A percentile compares a stretch with the other conserved stretches of the same genome.
phyloP scores from a whole-genome alignment of 805 yeast species.

The Zygoascus bituminiphila region DNA sequence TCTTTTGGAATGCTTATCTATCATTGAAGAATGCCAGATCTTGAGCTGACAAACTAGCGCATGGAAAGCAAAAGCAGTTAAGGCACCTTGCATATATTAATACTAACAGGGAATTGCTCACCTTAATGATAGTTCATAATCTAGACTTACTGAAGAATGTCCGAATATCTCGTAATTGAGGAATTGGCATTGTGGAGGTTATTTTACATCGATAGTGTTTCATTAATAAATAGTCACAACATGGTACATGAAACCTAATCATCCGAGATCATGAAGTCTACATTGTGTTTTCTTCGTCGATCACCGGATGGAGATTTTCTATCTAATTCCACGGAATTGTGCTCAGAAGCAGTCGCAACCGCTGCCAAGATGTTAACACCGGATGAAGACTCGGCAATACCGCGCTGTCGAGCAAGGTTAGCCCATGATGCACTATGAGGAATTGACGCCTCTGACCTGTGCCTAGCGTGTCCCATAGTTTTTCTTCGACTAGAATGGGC shows the following conservation, averaged over 20 bases:
- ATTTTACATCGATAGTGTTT: not conserved
- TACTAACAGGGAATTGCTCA: too few relatives aligned
- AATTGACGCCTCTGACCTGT: constrained; percentile 18
- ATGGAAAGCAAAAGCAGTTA: too few relatives aligned
- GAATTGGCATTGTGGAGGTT: too few relatives aligned
- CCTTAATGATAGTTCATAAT: too few relatives aligned
- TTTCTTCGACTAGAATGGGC: constrained; percentile 7
- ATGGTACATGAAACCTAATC: not conserved
- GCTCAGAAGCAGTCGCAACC: constrained; percentile 13
- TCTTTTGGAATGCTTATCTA: constrained; percentile 88
- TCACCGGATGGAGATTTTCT: constrained; percentile 8
- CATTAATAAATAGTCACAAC: constrained; percentile 1
- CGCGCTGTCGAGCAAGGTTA: not conserved
- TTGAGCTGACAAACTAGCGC: too few relatives aligned
- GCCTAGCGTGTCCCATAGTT: constrained; percentile 16
- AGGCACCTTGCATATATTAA: not conserved
- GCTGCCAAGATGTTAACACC: constrained; percentile 14
- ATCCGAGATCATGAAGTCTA: constrained; percentile 19
- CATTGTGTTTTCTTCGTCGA: constrained; percentile 17
- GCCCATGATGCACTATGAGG: constrained; percentile 9
- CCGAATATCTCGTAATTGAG: too few relatives aligned
- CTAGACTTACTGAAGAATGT: too few relatives aligned
- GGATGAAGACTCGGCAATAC: constrained; percentile 1
- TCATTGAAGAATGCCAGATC: constrained; percentile 27
- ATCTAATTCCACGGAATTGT: not conserved